Conservation (phyloP, 225 moss, liverwort and hornwort species). For the Pseudisothecium myosuroides region DNA sequence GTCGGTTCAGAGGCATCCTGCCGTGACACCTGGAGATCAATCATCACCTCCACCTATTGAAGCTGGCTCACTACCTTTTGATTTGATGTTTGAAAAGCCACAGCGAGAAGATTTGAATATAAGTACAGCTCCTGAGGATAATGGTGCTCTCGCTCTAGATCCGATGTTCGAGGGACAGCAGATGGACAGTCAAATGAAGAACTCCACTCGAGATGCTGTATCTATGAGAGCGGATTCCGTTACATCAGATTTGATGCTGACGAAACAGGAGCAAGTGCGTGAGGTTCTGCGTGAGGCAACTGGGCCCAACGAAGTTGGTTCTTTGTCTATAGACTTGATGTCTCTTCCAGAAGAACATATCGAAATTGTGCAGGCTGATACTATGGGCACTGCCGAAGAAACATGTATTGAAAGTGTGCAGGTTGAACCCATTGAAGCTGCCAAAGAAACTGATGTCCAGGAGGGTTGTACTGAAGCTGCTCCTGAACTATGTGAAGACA, state of each 20-base stretch:
- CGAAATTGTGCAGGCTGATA: slow-evolving; percentile 4
- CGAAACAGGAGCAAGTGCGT: slow-evolving; percentile 24
- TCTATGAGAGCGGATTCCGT: slow-evolving; percentile 14
- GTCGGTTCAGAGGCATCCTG: slow-evolving; percentile 14
- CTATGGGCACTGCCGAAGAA: slow-evolving; percentile 5
- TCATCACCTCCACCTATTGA: slow-evolving; percentile 32
- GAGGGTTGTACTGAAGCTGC: background rate
- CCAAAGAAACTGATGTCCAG: background rate
- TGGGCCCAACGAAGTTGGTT: slow-evolving; percentile 20
- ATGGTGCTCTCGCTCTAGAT: slow-evolving; percentile 6
- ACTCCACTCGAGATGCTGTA: background rate
- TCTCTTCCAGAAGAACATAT: slow-evolving; percentile 28
- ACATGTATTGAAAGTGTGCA: background rate
- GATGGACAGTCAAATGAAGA: background rate
- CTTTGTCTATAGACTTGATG: slow-evolving; percentile 40
- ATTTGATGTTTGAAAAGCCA: slow-evolving; percentile 42
- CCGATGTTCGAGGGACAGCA: slow-evolving; percentile 25
- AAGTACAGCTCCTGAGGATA: background rate
- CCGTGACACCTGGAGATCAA: slow-evolving; percentile 2
- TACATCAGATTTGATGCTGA: slow-evolving; percentile 23
- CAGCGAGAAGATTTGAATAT: slow-evolving; percentile 26
- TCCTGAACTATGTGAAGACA: background rate
- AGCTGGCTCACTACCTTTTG: slow-evolving; percentile 32
- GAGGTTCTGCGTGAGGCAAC: slow-evolving; percentile 1
- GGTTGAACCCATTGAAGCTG: background rate